A percentile compares a stretch with the other conserved stretches of the same genome.
These are phyloP conservation scores for Funneliformis caledonium DNA, from an alignment of 371 early-diverging fungal genomes.

Conservation along the genomic window DNA sequence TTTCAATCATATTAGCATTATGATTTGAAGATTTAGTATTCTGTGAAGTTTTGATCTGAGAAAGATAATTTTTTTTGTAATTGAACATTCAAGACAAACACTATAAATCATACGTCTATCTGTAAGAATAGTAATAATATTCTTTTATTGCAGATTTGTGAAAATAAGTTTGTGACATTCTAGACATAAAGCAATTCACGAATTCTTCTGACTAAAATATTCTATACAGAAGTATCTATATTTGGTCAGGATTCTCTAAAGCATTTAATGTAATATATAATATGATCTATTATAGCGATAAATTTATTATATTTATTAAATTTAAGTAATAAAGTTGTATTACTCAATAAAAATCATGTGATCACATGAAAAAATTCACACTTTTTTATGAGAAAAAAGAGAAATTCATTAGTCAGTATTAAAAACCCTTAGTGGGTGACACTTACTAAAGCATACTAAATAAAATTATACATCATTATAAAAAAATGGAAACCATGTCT, in stretches of 20 bases:
- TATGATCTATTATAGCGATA: background rate
- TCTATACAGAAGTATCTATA: conserved; percentile 2
- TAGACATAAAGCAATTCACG: conserved; percentile 18
- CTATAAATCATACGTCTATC: background rate
- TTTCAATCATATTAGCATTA: background rate
- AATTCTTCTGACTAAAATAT: conserved; percentile 24
- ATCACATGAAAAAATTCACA: no score
- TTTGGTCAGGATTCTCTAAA: background rate
- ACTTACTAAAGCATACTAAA: no score
- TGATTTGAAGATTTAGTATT: background rate
- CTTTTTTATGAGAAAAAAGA: no score
- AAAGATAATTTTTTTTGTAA: background rate
- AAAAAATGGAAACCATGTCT: no score
- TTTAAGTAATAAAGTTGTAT: background rate
- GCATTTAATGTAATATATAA: conserved; percentile 8
- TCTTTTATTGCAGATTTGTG: conserved; percentile 26
- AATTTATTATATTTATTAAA: background rate
- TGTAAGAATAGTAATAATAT: conserved; percentile 5
- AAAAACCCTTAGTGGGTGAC: no score
- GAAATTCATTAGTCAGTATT: no score
- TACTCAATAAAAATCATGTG: background rate
- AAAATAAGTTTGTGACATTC: conserved; percentile 22
- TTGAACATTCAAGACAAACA: background rate
- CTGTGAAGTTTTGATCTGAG: background rate
- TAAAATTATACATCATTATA: no score